Evolutionary conservation across 2,329 filamentous ascomycete species (phyloP), one percentile per base, ranked within the genome.

Genomic region (Fusarium napiforme): DNA sequence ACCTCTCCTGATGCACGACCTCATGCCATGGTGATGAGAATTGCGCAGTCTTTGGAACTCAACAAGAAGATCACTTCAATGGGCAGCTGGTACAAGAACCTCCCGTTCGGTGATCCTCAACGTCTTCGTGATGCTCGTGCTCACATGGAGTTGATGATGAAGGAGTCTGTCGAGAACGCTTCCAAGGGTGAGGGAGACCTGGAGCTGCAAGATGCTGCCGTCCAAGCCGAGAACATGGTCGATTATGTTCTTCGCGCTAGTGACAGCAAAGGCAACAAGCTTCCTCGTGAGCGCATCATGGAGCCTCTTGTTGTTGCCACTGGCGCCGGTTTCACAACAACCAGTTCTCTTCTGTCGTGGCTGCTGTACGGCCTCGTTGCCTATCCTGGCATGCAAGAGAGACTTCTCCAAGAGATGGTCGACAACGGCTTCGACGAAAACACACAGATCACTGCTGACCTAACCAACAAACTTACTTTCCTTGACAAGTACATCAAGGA

Each of bases 401-500:
- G 85, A 4, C 83, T 91, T 0, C 81, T 91, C 0, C 89, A 91
- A 74, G 89, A 91, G 68, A 80, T 91, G 15, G 75, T 90, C 37
- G 86, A 89, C 74, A 77, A 86, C 45, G 85, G 76, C 15, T 83
- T 85, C 49, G 78, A 81, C 46, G 82, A 84, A 14, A 75, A 85
- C 19, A 87, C 82, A 0, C 77, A 84, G 45, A 80, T 86, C 30
- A 86, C 85, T 0, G 80, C 85, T 2, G 87, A 89, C 15, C 68
- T 86, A 6, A 85, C 85, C 5, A 80, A 85, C 57, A 80, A 82
- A 47, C 83, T 91, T 10, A 75, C 81, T 4, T 90, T 86, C 79
- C 83, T 89, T 14, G 88, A 90, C 77, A 85, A 86, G 52, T 89
- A 86, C 78, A 81, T 91, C 82, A 91, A 91, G 79, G 89, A 91